These are phyloP conservation scores for Candida manassasensis DNA, from an alignment of 805 yeast genomes.

Conservation along the genomic window DNA sequence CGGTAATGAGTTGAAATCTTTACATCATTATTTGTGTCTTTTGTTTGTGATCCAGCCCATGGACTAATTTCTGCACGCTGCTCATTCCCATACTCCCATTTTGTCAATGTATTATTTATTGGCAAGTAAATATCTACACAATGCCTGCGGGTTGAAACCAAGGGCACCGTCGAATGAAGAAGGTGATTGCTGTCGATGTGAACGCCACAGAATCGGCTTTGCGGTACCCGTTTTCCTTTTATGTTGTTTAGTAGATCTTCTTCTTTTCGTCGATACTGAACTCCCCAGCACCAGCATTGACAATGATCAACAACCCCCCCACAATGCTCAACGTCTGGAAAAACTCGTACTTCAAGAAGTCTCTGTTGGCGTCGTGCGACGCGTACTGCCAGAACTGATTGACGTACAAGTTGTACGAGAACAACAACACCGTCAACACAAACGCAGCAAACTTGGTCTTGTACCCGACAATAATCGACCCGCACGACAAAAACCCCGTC, in stretches of 20 bases:
- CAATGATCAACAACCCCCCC: constrained; percentile 88
- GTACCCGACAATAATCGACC: constrained; percentile 84
- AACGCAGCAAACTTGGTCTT: constrained; percentile 87
- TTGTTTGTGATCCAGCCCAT: too few species aligned
- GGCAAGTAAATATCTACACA: too few species aligned
- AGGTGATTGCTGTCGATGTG: too few species aligned
- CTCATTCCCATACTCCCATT: too few species aligned
- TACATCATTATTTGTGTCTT: too few species aligned
- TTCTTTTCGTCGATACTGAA: constrained; percentile 92
- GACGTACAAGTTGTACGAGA: constrained; percentile 69
- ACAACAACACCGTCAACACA: constrained; percentile 60
- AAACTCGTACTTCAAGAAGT: constrained; percentile 84
- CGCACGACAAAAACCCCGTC: constrained; percentile 64
- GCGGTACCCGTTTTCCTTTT: too few species aligned
- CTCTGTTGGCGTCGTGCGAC: constrained; percentile 71
- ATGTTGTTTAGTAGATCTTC: constrained; percentile 61
- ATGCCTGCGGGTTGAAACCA: too few species aligned
- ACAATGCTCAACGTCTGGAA: constrained; percentile 93
- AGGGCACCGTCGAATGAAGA: too few species aligned
- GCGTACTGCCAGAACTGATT: constrained; percentile 89
- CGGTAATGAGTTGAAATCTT: too few species aligned
- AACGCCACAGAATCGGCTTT: too few species aligned
- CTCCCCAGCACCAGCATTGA: constrained; percentile 95
- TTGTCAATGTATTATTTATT: too few species aligned
- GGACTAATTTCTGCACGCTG: too few species aligned